Evolutionary conservation across 2,329 filamentous ascomycete species (phyloP).

Genomic region (Monilinia polystroma): DNA sequence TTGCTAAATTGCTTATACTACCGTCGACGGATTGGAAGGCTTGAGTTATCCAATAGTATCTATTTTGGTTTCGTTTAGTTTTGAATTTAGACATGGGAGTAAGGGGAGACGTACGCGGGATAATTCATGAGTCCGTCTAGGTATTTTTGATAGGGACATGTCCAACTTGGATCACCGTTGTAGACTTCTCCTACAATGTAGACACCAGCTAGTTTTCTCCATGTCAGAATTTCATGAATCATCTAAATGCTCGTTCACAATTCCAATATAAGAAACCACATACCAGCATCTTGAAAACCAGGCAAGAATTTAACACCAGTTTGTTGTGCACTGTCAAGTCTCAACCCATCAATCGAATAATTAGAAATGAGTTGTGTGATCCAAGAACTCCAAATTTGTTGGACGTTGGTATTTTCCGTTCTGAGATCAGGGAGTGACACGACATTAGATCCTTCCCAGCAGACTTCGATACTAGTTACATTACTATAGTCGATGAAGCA

Average conservation of each 20-base stretch:
- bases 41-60: conserved; percentile 40
- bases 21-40: conserved; percentile 36
- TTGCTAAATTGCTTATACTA: conserved; percentile 37
- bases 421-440: conserved; percentile 38
- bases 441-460: conserved; percentile 37
- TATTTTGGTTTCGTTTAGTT: not conserved
- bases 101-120: conserved; percentile 39
- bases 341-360: conserved; percentile 49
- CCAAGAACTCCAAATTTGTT: conserved; percentile 34
- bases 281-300: conserved; percentile 47
- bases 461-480: conserved; percentile 35
- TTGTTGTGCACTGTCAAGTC: conserved; percentile 51
- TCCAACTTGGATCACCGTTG: conserved; percentile 53
- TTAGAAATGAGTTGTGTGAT: conserved; percentile 34
- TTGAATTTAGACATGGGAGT: rapidly evolving
- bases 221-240: not conserved
- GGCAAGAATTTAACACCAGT: conserved; percentile 55
- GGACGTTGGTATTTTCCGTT: conserved; percentile 35
- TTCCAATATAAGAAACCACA: conserved; percentile 9
- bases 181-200: conserved; percentile 62
- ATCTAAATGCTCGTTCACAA: not conserved
- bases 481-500: conserved; percentile 42
- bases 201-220: conserved; percentile 48
- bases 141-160: conserved; percentile 53
- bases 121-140: conserved; percentile 64